phyloP scores from a whole-genome alignment of 1,284 basidiomycete genomes.

The Ustilago curta region DNA sequence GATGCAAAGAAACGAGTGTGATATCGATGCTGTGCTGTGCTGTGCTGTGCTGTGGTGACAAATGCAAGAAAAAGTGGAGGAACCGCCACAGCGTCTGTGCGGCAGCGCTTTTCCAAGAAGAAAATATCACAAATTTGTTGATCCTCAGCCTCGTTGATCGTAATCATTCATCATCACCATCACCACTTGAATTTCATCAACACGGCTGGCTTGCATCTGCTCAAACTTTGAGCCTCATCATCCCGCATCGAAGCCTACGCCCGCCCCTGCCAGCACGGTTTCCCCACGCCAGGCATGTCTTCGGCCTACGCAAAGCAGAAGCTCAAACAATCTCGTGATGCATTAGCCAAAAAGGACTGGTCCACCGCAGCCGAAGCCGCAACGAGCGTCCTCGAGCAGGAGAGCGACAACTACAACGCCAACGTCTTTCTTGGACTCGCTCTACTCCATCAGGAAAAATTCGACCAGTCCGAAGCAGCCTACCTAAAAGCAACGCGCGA shows the following conservation, averaged over 20 bases:
- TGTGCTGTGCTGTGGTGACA: too few species aligned
- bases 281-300: slow-evolving; percentile 29
- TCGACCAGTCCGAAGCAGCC: slow-evolving; percentile 52
- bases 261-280: neutral
- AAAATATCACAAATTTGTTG: slow-evolving; percentile 19
- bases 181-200: slow-evolving; percentile 4
- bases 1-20: neutral
- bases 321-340: slow-evolving; percentile 61
- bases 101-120: slow-evolving; percentile 14
- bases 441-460: slow-evolving; percentile 52
- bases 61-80: slow-evolving; percentile 25
- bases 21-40: too few species aligned
- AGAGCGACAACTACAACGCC: slow-evolving; percentile 67
- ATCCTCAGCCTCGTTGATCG: neutral
- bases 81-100: neutral
- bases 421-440: slow-evolving; percentile 63
- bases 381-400: slow-evolving; percentile 53
- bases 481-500: slow-evolving; percentile 68
- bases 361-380: slow-evolving; percentile 45
- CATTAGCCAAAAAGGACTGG: slow-evolving; percentile 58
- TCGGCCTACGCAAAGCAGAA: slow-evolving; percentile 56
- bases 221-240: neutral
- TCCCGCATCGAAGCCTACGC: neutral
- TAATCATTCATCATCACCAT: slow-evolving; percentile 5
- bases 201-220: neutral